Evolutionary conservation across 1,284 basidiomycete species (phyloP).

Genomic region (Ceratobasidium sp.): DNA sequence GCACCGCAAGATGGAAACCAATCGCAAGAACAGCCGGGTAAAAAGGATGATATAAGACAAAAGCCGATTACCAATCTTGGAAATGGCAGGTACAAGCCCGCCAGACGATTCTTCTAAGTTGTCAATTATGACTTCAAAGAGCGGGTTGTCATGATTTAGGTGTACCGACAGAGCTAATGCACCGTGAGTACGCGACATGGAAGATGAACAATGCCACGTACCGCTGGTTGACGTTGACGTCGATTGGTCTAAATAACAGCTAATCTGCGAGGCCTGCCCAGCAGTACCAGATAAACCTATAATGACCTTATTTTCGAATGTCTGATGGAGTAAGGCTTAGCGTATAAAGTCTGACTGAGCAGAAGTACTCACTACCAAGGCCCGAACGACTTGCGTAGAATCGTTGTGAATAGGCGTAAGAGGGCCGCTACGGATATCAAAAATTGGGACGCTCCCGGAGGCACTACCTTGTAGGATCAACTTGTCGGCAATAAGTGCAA

Average conservation of each 20-base stretch:
- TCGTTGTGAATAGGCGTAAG: not conserved
- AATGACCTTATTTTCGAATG: not conserved
- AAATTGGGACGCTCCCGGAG: not conserved
- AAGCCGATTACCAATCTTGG: not conserved
- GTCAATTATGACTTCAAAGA: not conserved
- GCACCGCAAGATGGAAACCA: not conserved
- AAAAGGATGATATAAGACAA: not conserved
- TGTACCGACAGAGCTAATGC: not conserved
- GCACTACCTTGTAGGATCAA: not conserved
- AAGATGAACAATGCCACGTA: not conserved
- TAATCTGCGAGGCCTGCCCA: not conserved
- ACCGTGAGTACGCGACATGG: not conserved
- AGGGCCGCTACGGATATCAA: not conserved
- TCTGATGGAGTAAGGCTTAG: not conserved
- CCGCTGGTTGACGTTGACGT: not conserved
- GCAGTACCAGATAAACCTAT: not conserved
- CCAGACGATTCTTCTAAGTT: not conserved
- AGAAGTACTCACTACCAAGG: not conserved
- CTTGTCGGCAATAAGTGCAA: not conserved
- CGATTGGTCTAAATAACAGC: not conserved
- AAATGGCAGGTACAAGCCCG: not conserved
- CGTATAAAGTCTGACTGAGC: not conserved
- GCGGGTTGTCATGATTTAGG: not conserved
- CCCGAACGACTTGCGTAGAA: not conserved
- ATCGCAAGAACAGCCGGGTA: not conserved